Base-by-base conservation (phyloP, 495 filamentous ascomycete species). In the Acidiella bohemica region DNA sequence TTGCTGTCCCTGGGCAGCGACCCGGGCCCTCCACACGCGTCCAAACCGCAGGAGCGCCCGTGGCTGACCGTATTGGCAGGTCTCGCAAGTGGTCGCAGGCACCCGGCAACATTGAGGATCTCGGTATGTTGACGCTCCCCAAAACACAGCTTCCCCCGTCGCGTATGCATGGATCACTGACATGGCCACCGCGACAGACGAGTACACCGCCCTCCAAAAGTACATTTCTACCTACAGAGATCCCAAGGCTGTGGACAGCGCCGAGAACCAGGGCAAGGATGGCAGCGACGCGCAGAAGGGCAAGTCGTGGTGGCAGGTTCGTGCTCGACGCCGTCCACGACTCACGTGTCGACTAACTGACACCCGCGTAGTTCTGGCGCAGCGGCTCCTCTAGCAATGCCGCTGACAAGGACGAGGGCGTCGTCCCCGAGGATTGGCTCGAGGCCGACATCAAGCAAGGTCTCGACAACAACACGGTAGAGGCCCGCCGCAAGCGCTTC, bases 351-450 rank as follows among this genome's bases (percentile, higher is more conserved):
- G 20, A 14, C 34, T 34, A 13, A 17, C 14, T 34, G 9, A 34
- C 34, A 5, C 34, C 65, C 61, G 60, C 66, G 14, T 33, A 51
- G 45, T 76, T 80, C 57, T 75, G 72, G 64, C 26, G 46, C 23
- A 37, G 38, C 5, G 53, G 51, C 21, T 50, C 22, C 33, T 49
- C 51, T 11, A 13, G 22, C n/a, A 29, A 44, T 11, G 50, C 47
- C 22, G 46, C 56, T n/a, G 23, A 64, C 62, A 13, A 60, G 47
- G 50, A 54, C 20, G 51, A 50, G n/a, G 57, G 53, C 41, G 39
- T 60, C 24, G 67, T 67, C 36, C 78, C 79, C 19, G 73, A 76
- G 22, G 76, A 82, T 32, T 84, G 80, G 81, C 63, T 84, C 39
- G 65, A 78, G 25, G 80, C 79, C 44, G 77, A 84, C 42, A 72